Percentiles rank a stretch among this genome's conserved stretches.
These are phyloP conservation scores for Claviceps maximensis DNA, from an alignment of 2,329 filamentous ascomycete genomes.

Conservation along the genomic window DNA sequence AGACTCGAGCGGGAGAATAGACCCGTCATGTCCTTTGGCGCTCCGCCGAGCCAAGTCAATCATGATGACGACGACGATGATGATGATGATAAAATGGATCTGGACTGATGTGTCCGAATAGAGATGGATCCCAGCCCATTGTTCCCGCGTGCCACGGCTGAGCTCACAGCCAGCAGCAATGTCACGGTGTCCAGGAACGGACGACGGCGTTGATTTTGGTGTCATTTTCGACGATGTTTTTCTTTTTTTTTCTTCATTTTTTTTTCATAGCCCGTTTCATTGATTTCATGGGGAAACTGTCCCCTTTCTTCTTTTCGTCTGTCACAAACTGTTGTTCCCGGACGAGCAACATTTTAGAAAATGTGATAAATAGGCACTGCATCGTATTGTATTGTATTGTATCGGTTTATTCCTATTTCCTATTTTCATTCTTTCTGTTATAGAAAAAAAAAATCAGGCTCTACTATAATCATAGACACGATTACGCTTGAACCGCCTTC, in stretches of 20 bases:
- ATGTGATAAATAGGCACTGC: not conserved
- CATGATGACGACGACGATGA: not conserved
- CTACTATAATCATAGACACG: not conserved
- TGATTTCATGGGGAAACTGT: too few species aligned
- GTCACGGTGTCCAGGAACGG: not conserved
- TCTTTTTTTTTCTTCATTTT: not conserved
- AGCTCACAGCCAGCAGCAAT: not conserved
- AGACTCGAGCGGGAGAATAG: constrained; percentile 23
- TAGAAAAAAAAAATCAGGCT: too few species aligned
- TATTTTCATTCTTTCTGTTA: too few species aligned
- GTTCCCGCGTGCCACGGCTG: too few species aligned
- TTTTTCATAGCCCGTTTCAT: too few species aligned
- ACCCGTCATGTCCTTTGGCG: not conserved
- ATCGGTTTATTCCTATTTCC: too few species aligned
- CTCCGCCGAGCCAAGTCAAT: too few species aligned
- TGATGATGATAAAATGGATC: constrained; percentile 48
- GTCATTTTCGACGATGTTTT: not conserved
- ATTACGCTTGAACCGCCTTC: too few species aligned
- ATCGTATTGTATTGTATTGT: too few species aligned
- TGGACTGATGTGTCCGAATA: constrained; percentile 30
- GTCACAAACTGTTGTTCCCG: not conserved
- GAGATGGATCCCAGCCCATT: too few species aligned
- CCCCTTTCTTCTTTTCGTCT: too few species aligned
- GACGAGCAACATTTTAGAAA: not conserved
- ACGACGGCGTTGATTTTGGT: not conserved